Evolutionary conservation across 2,329 filamentous ascomycete species (phyloP), one percentile per base, ranked within the genome.

Genomic region (Sclerotinia nivalis): DNA sequence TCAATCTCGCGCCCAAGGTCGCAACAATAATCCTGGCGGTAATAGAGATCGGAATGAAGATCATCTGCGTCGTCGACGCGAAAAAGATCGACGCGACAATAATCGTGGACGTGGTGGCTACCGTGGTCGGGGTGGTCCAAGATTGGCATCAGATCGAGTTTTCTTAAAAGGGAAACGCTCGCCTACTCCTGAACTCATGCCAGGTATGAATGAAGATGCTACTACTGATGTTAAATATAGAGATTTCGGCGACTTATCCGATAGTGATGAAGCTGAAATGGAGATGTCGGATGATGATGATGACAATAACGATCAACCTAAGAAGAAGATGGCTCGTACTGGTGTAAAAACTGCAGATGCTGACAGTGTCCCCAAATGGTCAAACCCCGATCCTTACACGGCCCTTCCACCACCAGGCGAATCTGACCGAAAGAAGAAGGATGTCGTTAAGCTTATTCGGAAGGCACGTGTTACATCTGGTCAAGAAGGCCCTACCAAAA

Each of bases 331-430:
- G 15, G 78, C 77, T 3, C 82, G 83, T 13, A 78, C 76, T 13
- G 74, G 74, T 2, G 72, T 76, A 22, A 78, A 78, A 12, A 78
- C 81, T n/a, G 77, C 80, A 31, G 82, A 81, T 72, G 78, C 83
- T 68, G 81, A 83, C 20, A 74, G 76, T 67, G 80, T 79, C 7
- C 93, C 93, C 4, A 93, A 91, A 79, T 98, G 95, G 95, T 97
- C 93, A 6, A 98, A 98, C 75, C 94, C 95, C 4, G 95, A 98
- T 78, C 93, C 94, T 0, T 97, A 98, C 80, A 97, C 93, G 8
- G 91, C 88, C 2, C 83, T 97, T 13, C 95, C 95, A 12, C 93
- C 93, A 9, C 87, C 89, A 0, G 91, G 94, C 73, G 91, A 93
- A 68, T 84, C 83, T 7, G 84, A 87, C 52, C 86, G 87, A 28